A percentile compares a stretch with the other conserved stretches of the same genome.
Evolutionary conservation across 495 filamentous ascomycete genomes (phyloP).

Genomic region (Filosporella fistucella): DNA sequence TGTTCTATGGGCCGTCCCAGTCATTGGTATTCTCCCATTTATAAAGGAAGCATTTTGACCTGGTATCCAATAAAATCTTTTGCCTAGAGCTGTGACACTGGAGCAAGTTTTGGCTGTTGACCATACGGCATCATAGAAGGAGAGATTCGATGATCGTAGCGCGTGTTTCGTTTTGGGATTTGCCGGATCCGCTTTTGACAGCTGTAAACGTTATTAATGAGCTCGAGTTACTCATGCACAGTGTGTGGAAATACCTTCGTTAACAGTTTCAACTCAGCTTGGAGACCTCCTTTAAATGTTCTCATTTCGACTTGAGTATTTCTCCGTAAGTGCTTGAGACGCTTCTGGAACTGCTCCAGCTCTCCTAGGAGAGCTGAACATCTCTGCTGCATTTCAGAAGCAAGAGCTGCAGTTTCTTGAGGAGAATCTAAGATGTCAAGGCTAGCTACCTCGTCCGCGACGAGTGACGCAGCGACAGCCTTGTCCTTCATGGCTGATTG

Average conservation of each 20-base stretch:
- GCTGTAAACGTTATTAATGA: neutral
- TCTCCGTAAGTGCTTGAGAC: slow-evolving; percentile 39
- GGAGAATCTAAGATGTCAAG: neutral
- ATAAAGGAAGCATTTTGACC: neutral
- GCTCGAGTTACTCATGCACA: neutral
- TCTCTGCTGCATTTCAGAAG: slow-evolving; percentile 12
- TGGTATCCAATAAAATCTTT: slow-evolving; percentile 49
- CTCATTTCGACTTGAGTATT: slow-evolving; percentile 48
- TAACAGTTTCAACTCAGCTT: slow-evolving; percentile 43
- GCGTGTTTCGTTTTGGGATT: slow-evolving; percentile 33
- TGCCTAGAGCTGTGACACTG: slow-evolving; percentile 46
- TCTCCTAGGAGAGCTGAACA: slow-evolving; percentile 34
- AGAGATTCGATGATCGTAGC: slow-evolving; percentile 52
- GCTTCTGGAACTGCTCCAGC: slow-evolving; percentile 40
- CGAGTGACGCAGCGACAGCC: no score
- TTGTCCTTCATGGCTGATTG: no score
- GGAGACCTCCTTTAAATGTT: slow-evolving; percentile 42
- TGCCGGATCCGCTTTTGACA: slow-evolving; percentile 5
- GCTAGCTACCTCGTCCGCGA: neutral
- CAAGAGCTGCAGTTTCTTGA: neutral
- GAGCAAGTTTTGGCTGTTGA: slow-evolving; percentile 37
- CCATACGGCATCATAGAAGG: slow-evolving; percentile 55
- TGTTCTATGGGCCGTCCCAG: slow-evolving; percentile 5
- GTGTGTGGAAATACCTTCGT: slow-evolving; percentile 35
- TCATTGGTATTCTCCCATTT: slow-evolving; percentile 7